Evolutionary conservation across 2,329 filamentous ascomycete species (phyloP), one percentile per base, ranked within the genome.

Genomic region (Pseudofabraea citricarpa): DNA sequence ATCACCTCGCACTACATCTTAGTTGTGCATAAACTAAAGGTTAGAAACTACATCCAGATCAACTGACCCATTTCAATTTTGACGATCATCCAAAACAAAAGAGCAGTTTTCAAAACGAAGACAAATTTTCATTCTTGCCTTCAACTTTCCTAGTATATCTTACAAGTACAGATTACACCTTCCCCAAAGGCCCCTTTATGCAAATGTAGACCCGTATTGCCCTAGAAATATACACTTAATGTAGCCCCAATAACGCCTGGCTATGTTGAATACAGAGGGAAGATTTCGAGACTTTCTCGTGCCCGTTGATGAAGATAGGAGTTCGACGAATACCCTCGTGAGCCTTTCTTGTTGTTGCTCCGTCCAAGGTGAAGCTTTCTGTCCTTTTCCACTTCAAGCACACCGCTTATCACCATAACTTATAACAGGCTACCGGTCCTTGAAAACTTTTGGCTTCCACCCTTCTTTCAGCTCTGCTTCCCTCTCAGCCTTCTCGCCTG

Each of bases 371-470:
- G 12, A 16, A 21, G n/a, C 23, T 31, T 27, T 41, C 18, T 36
- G 22, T 45, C 36, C 40, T 41, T 20, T 36, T 32, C 36, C 40
- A 38, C 13, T 33, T 39, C 24, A 42, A 40, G 39, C 46, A 44
- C 21, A 24, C 42, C 20, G 27, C 44, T n/a, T 39, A 46, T 26
- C 45, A 46, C 37, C 43, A 33, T 15, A 24, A 12, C 24, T 23
- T 29, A 29, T 16, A n/a, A 31, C 46, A n/a, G 32, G 47, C 52
- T 57, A 86, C 75, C 81, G 76, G 64, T 94, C 87, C 72, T 94
- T 94, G 69, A 93, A 96, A 46, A 96, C 73, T 74, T 95, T 96
- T 46, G 91, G 93, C 64, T 90, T 94, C 82, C 89, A 96, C 0
- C 91, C 93, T 51, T 89, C 84, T 62, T 85, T 81, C 42, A 85